Conservation (phyloP, 129 eudicot genomes). For the Pseudognaphalium luteoalbum region DNA sequence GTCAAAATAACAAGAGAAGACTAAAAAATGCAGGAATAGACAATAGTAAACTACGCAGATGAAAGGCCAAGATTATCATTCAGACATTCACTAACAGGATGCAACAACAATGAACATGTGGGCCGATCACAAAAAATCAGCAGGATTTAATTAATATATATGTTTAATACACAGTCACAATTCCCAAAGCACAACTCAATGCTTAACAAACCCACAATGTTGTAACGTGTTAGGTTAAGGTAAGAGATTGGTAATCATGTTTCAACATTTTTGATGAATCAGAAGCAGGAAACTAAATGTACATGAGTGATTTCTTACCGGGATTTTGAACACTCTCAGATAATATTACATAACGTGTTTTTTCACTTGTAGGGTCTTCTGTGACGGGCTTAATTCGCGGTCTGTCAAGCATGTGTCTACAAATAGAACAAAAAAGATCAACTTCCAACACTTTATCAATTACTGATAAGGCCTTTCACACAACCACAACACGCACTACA, state of each 20-base stretch:
- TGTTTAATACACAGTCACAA: not conserved
- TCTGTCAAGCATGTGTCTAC: conserved; percentile 78
- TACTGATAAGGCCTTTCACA: not conserved
- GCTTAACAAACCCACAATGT: not conserved
- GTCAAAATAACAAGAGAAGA: not conserved
- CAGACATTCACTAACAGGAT: not conserved
- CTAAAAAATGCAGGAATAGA: not conserved
- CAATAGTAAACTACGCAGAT: not conserved
- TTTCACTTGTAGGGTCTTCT: conserved; percentile 76
- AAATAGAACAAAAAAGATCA: conserved; percentile 19
- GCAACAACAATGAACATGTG: not conserved
- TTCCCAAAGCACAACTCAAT: not conserved
- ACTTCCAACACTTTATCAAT: not conserved
- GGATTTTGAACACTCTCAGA: conserved; percentile 70
- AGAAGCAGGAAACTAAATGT: not conserved
- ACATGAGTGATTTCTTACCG: conserved; percentile 42
- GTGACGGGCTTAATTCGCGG: conserved; percentile 87
- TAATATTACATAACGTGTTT: conserved; percentile 71
- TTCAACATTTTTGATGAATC: not conserved
- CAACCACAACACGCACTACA: not conserved
- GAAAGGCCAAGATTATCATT: not conserved
- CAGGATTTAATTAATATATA: not conserved
- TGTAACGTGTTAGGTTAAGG: not conserved
- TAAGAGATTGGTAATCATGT: not conserved
- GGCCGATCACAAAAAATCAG: not conserved